Evolutionary conservation across 352 stramenopile genomes (phyloP), one percentile per base, ranked within the genome.

Genomic region (Peronospora farinosa): DNA sequence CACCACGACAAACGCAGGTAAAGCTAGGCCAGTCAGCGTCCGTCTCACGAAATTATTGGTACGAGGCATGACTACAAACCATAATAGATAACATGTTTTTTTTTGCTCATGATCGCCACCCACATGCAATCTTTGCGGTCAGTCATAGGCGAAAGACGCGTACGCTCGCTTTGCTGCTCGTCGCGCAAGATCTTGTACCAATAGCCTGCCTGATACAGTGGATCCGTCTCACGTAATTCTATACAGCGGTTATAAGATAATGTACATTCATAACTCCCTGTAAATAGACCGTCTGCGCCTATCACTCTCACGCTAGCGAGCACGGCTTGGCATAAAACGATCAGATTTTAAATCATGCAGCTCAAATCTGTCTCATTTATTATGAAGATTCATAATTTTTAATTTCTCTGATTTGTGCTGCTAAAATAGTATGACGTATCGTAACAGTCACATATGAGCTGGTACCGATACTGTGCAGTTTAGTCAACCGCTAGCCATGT

Each of bases 21-120:
- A 53, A 63, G 41, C 45, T 37, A 15, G 11, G 2, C 48, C 31
- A 8, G 27, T 12, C 19, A 13, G 33, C 36, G 55, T 43, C 49
- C 38, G 43, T 63, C 49, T 54, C 42, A 63, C 50, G 50, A 21
- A 21, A 21, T 3, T 13, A 32, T 55, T 46, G 32, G 38, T 11
- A 17, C 7, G 12, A 37, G 32, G 32, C 32, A 16, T 11, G 42
- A 8, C 21, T 17, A 36, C 33, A 30, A 44, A 12, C 5, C 42
- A 48, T 48, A 45, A 45, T 23, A 56, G 21, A 39, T 27, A 43
- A 13, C 15, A 23, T 41, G 28, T 17, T 19, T 52, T 17, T 19
- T 52, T 42, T 35, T 25, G 44, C 15, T 43, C 42, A n/a, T n/a
- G 15, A 23, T 13, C 16, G 27, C 15, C 47, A 54, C 37, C 38